These are phyloP conservation scores for Epichloe elymi DNA, from an alignment of 2,329 filamentous ascomycete species.

Conservation along the genomic window DNA sequence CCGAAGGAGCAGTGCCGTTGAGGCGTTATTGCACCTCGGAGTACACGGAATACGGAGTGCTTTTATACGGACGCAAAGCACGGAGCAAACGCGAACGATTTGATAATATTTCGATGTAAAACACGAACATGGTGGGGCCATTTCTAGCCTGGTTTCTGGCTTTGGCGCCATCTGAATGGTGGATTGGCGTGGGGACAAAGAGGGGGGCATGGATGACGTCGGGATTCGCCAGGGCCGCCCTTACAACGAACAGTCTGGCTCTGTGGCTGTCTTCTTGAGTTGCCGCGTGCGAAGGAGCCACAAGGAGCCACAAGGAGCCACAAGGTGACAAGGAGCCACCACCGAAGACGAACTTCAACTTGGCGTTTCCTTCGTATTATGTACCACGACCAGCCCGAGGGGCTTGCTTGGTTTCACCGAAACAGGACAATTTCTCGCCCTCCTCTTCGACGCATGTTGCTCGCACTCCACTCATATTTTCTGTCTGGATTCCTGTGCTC, in stretches of 20 bases:
- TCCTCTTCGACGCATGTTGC: not conserved
- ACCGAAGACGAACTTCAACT: too few species aligned
- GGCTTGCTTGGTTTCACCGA: not conserved
- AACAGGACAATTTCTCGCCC: not conserved
- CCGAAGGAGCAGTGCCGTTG: too few species aligned
- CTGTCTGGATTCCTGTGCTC: not conserved
- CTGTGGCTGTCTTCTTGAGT: not conserved
- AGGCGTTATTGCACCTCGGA: too few species aligned
- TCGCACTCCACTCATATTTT: not conserved
- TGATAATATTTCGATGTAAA: too few species aligned
- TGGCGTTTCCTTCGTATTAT: too few species aligned
- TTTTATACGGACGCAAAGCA: too few species aligned
- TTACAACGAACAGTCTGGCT: too few species aligned
- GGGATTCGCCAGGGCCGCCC: not conserved
- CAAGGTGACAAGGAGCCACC: too few species aligned
- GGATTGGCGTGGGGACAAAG: not conserved
- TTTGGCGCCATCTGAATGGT: not conserved
- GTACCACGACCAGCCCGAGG: too few species aligned
- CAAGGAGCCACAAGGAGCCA: not conserved
- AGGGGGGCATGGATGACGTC: slow-evolving; percentile 1
- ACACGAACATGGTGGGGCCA: not conserved
- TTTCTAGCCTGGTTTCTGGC: not conserved
- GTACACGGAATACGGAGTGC: too few species aligned
- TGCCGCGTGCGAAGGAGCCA: not conserved
- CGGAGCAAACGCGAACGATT: too few species aligned